Evolutionary conservation across 2,329 filamentous ascomycete genomes (phyloP), one percentile per base, ranked within the genome.

Genomic region (Arthroderma sp.): DNA sequence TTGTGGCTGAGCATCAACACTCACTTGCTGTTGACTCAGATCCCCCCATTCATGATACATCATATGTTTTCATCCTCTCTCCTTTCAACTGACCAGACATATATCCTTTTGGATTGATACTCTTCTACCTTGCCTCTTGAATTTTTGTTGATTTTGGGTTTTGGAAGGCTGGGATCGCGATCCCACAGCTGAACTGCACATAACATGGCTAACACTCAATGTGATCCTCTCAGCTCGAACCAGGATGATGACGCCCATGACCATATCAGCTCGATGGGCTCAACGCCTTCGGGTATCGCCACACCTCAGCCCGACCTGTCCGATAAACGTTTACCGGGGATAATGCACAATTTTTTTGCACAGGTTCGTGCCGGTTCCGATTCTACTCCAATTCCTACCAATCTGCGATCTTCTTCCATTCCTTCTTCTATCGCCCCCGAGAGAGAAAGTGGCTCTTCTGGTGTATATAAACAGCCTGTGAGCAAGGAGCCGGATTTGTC

Each of bases 341-440:
- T 96, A 71, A 83, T 91, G 76, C 78, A 80, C 66, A 93, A 83
- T 74, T 95, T 91, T 75, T 94, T 96, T 77, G 83, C 83, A 72
- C 91, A 98, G 89, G 91, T 98, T 94, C 82, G 91, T 95, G 77
- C 77, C 74, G 78, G 77, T 72, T 78, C 77, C 75, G 79, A 77
- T 74, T 78, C 80, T 80, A 75, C 76, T 74, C 63, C 66, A 67
- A 71, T 51, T 60, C 53, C 63, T 53, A 58, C 61, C 49, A 62
- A 59, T 54, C 55, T 61, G 54, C 60, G 61, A 56, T 59, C 62
- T 51, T 63, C 59, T 42, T 29, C 42, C 42, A 34, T 36, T 30
- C 42, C 39, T 36, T 30, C 30, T 42, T 30, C 40, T 42, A 11
- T 32, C 34, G 40, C 22, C 28, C 28, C 15, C 28, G 40, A 30